A percentile compares a stretch with the other conserved stretches of the same genome.
phyloP scores from a whole-genome alignment of 2,329 filamentous ascomycete genomes.

The Aspergillus tanneri region DNA sequence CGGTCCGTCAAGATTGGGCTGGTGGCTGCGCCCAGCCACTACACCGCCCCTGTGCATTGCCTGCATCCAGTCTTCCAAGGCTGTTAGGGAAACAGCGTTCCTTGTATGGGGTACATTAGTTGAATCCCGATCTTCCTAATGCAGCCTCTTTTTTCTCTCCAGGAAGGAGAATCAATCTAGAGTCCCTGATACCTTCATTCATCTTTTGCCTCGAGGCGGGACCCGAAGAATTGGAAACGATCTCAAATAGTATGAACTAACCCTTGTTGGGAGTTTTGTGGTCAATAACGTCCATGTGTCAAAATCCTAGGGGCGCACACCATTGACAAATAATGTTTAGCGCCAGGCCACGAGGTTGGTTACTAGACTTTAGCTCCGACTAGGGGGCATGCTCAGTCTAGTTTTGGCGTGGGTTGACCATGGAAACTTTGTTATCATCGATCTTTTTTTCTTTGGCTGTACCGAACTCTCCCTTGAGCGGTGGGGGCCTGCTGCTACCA shows the following conservation, averaged over 20 bases:
- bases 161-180: too few species aligned
- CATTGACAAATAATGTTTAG: neutral
- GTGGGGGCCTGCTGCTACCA: conserved; percentile 9
- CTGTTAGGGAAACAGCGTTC: too few species aligned
- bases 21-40: too few species aligned
- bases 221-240: neutral
- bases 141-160: neutral
- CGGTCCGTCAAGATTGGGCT: neutral
- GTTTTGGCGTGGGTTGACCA: neutral
- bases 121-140: too few species aligned
- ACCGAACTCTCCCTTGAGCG: conserved; percentile 11
- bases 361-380: neutral
- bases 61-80: too few species aligned
- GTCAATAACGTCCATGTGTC: neutral
- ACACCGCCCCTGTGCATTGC: too few species aligned
- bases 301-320: neutral
- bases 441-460: conserved; percentile 13
- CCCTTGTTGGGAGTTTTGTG: neutral
- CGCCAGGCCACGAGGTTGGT: conserved; percentile 12
- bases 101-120: too few species aligned
- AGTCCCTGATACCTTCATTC: neutral
- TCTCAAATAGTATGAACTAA: neutral
- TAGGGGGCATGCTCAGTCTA: neutral
- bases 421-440: conserved; percentile 1
- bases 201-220: neutral